phyloP scores from a whole-genome alignment of 768 basidiomycete genomes.

The Mycena galopus region DNA sequence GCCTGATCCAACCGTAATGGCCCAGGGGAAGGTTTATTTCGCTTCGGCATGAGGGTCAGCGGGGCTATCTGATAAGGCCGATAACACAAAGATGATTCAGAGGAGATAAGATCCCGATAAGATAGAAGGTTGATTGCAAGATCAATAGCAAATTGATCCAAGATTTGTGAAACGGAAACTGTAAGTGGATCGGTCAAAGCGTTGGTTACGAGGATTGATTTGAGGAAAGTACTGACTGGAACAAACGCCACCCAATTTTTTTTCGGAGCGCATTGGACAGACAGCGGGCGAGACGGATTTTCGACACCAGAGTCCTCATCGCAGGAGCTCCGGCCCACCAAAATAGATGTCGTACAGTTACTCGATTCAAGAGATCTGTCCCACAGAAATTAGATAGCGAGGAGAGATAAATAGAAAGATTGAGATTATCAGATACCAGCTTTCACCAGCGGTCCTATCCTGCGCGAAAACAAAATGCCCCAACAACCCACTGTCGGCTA shows the following conservation, averaged over 20 bases:
- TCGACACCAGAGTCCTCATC: neutral
- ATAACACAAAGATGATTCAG: neutral
- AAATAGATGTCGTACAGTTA: neutral
- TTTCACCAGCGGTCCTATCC: neutral
- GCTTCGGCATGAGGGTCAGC: neutral
- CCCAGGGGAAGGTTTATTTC: neutral
- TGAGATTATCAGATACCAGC: slow-evolving; percentile 6
- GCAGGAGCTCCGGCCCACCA: neutral
- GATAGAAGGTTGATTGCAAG: neutral
- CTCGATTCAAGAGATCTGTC: slow-evolving; percentile 16
- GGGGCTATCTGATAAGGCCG: slow-evolving; percentile 1
- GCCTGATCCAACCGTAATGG: neutral
- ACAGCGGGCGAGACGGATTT: neutral
- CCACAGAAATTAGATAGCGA: slow-evolving; percentile 14
- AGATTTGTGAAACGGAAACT: neutral
- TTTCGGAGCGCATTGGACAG: neutral
- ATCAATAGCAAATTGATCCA: neutral
- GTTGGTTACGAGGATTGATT: neutral
- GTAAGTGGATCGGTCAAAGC: neutral
- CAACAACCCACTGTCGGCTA: neutral
- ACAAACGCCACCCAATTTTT: neutral
- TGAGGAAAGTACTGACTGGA: neutral
- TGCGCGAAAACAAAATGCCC: neutral
- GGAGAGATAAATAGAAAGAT: neutral
- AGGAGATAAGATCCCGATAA: slow-evolving; percentile 5